Evolutionary conservation across 345 rosid species (phyloP), one percentile per base, ranked within the genome.

Genomic region (Moricandia arvensis): DNA sequence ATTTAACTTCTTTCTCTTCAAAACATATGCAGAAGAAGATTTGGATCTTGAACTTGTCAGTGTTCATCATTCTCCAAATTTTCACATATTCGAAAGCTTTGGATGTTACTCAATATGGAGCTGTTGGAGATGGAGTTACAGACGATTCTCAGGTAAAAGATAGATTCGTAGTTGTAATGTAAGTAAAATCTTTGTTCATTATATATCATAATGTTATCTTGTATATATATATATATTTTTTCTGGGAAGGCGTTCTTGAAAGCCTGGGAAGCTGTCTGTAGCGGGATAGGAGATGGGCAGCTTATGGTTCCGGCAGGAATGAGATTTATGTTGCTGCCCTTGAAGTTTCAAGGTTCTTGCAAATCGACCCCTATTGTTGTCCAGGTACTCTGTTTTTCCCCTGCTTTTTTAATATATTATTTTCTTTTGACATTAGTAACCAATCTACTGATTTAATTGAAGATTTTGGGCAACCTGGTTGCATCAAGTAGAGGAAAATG

Each of bases 321-420:
- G 58, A 57, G 75, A 35, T 83, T 83, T 73, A 27, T 82, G 60
- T 57, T 86, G 34, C 79, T 71, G 49, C 85, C 85, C 49, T 31
- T 83, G 34, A 70, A 13, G 10, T 86, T 83, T 70, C 43, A 53
- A 33, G 89, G 87, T 38, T 78, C 83, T 34, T 83, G 89, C 81
- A 78, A 76, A 61, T 75, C 79, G 3, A 38, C 81, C 68, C 49
- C 53, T 9, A 7, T 83, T 65, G 34, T 72, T 33, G 1, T 86
- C 35, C 80, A 78, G 83, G 88, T 82, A 75, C 75, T 63, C 67
- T 74, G 71, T 68, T 58, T 60, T 33, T 24, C 49, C 71, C 47
- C 73, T 58, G 21, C 47, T 43, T 59, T 49, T 2, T 4, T 1
- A 17, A 7, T 12, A 47, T 11, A 7, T 55, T 43, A 10, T 24